Conservation (phyloP, 257 asterid genomes). For the Plantago ovata region DNA sequence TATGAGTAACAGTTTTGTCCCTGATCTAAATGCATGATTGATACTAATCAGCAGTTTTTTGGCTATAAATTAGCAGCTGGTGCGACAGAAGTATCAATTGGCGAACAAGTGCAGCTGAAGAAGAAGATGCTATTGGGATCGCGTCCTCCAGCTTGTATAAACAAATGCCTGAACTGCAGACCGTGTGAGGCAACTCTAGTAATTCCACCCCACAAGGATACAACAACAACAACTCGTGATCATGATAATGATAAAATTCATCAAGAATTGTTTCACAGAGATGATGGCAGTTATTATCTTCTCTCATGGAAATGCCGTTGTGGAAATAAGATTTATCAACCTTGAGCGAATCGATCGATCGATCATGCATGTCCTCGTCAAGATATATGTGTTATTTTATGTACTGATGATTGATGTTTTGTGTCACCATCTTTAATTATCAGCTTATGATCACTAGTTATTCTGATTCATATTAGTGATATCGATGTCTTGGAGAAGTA, state of each 20-base stretch:
- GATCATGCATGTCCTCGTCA: neutral
- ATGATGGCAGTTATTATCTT: conserved; percentile 62
- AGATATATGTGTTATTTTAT: neutral
- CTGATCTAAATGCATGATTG: no score
- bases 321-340: conserved; percentile 54
- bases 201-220: conserved; percentile 46
- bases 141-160: conserved; percentile 66
- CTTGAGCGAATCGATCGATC: conserved; percentile 20
- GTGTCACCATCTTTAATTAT: no score
- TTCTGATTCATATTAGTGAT: no score
- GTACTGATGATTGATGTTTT: no score
- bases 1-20: no score
- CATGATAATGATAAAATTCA: neutral
- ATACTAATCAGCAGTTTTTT: neutral
- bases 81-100: conserved; percentile 18
- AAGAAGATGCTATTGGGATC: conserved; percentile 60
- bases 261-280: conserved; percentile 28
- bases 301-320: conserved; percentile 78
- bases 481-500: no score
- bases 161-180: conserved; percentile 62
- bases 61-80: conserved; percentile 23
- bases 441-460: no score
- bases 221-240: neutral
- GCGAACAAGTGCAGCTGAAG: conserved; percentile 32
- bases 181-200: conserved; percentile 66